phyloP scores from a whole-genome alignment of 805 yeast genomes.

The Candida stauntonica region DNA sequence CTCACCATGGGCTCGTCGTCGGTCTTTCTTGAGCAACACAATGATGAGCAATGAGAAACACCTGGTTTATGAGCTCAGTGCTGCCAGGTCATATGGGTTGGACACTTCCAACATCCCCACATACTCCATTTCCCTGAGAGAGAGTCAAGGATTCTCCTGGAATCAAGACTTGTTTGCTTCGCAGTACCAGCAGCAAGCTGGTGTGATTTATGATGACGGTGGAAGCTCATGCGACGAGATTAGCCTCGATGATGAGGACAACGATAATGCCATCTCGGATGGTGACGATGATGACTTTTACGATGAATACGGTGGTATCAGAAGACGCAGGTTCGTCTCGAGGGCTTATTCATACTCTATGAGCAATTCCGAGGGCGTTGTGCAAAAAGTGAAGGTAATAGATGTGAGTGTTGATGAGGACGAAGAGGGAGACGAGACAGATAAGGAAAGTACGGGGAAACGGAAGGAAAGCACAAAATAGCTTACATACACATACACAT shows the following conservation, averaged over 20 bases:
- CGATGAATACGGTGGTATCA: conserved; percentile 2
- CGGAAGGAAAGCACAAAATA: not conserved
- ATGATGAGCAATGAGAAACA: conserved; percentile 56
- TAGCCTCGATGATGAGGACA: too few relatives aligned
- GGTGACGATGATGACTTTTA: conserved; percentile 7
- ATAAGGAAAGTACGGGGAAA: too few relatives aligned
- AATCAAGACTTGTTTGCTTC: conserved; percentile 75
- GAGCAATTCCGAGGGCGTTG: conserved; percentile 16
- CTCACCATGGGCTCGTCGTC: conserved; percentile 43
- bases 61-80: conserved; percentile 45
- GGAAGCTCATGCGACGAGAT: conserved; percentile 9
- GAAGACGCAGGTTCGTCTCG: conserved; percentile 15
- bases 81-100: conserved; percentile 3
- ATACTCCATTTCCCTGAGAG: conserved; percentile 45
- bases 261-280: conserved; percentile 6
- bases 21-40: conserved; percentile 50
- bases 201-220: conserved; percentile 32
- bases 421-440: too few relatives aligned
- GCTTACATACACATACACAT: too few relatives aligned
- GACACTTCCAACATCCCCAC: conserved; percentile 21
- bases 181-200: conserved; percentile 56
- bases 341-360: conserved; percentile 13
- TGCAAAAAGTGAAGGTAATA: conserved; percentile 21
- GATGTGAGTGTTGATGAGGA: conserved; percentile 22
- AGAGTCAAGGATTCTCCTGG: conserved; percentile 72